Evolutionary conservation across 768 basidiomycete genomes (phyloP), one percentile per base, ranked within the genome.

Genomic region (Tephrocybe sp.): DNA sequence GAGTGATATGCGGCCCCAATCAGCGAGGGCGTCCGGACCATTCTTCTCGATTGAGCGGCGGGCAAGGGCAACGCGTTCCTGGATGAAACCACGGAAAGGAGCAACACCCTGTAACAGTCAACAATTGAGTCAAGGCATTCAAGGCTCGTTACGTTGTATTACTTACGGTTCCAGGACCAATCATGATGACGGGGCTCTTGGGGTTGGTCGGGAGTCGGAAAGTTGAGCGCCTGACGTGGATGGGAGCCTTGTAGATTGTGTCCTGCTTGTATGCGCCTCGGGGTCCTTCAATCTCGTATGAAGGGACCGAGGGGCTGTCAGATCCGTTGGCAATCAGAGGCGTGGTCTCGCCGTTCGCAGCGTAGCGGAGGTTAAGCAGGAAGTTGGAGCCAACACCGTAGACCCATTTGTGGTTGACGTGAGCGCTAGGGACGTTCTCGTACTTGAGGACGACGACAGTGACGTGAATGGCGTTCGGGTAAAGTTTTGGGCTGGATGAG

Each of bases 161-260:
- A 25, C 91, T 73, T 65, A 96, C 94, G 49, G 95, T 99, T 45
- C 97, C 97, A 53, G 97, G 97, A 34, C 97, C 97, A 65, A 99
- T 83, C 97, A 99, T 98, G 69, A 99, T 92, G 43, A 99, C 88
- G 1, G 97, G 97, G 52, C 90, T 96, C 78, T 97, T 98, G 28
- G 97, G 97, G 66, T 93, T 94, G 15, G 97, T 98, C 8, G 97
- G 97, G 42, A 99, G 74, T 43, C 97, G 79, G 84, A 99, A 99
- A 2, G 96, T 98, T 13, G 93, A 96, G 40, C 97, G 83, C 47
- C 97, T 82, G 52, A 99, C 92, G 61, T 99, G 97, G 45, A 98
- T 78, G 8, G 97, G 97, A 0, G 89, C 83, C 68, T 91, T 91
- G 75, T 85, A 94, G 24, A 83, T 67, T 6, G 72, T 75, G 15